Conservation (phyloP, 2,329 filamentous ascomycete genomes). For the Aspergillus oerlinghausenensis region DNA sequence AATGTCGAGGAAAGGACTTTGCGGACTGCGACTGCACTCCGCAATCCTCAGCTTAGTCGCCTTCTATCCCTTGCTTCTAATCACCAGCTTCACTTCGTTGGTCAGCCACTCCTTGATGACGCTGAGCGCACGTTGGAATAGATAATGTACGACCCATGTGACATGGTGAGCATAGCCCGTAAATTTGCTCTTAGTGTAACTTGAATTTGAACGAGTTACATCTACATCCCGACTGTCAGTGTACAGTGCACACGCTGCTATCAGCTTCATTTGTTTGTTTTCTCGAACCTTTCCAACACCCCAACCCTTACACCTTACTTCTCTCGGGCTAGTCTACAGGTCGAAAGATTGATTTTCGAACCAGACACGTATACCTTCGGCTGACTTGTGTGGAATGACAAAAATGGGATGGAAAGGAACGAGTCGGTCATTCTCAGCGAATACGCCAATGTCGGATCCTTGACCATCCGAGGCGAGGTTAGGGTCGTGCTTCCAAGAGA, state of each 20-base stretch:
- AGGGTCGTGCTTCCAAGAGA: conserved; percentile 38
- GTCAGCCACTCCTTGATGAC: not conserved
- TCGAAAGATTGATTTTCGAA: conserved; percentile 45
- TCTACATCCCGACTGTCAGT: not conserved
- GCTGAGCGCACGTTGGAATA: not conserved
- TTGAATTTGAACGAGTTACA: not conserved
- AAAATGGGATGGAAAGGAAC: conserved; percentile 75
- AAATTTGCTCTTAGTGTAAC: not conserved
- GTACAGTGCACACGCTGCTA: conserved; percentile 1
- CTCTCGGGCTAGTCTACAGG: conserved; percentile 6
- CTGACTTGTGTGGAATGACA: conserved; percentile 69
- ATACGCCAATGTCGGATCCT: conserved; percentile 55
- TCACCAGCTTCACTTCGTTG: not conserved
- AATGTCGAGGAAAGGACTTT: not conserved
- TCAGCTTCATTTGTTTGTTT: not conserved
- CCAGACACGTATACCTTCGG: conserved; percentile 61
- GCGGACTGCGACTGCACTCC: not conserved
- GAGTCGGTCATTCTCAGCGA: conserved; percentile 67
- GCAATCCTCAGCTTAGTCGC: not conserved
- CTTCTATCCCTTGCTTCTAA: not conserved
- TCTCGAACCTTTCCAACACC: not conserved
- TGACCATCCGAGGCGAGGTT: conserved; percentile 44
- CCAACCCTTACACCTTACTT: not conserved
- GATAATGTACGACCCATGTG: not conserved
- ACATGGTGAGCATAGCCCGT: not conserved